These are phyloP conservation scores for Pseudocohnilembus persalinus DNA, from an alignment of 169 alveolate species.

Conservation along the genomic window DNA sequence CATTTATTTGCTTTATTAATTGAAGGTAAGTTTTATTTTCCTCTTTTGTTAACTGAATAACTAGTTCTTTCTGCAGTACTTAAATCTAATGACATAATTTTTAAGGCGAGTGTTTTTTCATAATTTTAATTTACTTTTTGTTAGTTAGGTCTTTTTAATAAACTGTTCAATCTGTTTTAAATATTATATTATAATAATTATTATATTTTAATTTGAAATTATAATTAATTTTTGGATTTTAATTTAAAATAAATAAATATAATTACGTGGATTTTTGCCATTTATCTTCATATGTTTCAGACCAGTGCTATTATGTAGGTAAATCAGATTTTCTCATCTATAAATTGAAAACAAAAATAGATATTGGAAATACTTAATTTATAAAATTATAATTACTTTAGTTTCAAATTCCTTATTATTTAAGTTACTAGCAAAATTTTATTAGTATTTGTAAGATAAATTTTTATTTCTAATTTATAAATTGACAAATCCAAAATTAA, in stretches of 20 bases:
- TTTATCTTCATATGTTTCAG: conserved; percentile 35
- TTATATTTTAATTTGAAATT: not conserved
- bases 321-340: conserved; percentile 47
- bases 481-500: conserved; percentile 35
- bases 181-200: not conserved
- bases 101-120: conserved; percentile 44
- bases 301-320: conserved; percentile 49
- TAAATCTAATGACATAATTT: conserved; percentile 50
- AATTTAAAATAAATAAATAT: not conserved
- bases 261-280: conserved; percentile 38
- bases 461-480: conserved; percentile 22
- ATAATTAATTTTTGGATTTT: not conserved
- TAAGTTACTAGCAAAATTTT: conserved; percentile 19
- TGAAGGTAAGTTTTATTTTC: not conserved
- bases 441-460: conserved; percentile 30
- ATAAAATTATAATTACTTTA: conserved; percentile 18
- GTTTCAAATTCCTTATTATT: conserved; percentile 32
- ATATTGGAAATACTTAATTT: not conserved
- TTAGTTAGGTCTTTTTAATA: conserved; percentile 37
- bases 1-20: not conserved
- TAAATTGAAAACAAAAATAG: not conserved
- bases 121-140: conserved; percentile 27
- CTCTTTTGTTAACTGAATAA: conserved; percentile 16
- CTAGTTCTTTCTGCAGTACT: conserved; percentile 44
- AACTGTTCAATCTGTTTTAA: conserved; percentile 19